phyloP scores from a whole-genome alignment of 2,329 filamentous ascomycete genomes.

The Clonostachys rosea region DNA sequence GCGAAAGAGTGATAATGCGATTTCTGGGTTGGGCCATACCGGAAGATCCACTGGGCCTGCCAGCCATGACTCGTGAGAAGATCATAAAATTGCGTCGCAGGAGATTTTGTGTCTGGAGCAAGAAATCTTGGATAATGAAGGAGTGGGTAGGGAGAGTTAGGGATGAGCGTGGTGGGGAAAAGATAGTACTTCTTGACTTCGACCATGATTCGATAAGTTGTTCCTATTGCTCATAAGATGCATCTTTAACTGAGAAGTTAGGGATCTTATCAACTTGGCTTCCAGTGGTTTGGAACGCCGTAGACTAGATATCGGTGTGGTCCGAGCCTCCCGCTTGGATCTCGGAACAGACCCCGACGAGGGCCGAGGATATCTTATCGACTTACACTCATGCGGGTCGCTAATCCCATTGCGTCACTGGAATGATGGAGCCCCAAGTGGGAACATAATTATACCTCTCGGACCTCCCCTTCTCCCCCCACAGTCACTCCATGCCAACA shows the following conservation, averaged over 20 bases:
- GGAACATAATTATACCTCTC: too few relatives aligned
- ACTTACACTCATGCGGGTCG: too few relatives aligned
- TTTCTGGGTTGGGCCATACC: slow-evolving; percentile 44
- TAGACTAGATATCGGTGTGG: too few relatives aligned
- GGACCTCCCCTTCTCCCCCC: too few relatives aligned
- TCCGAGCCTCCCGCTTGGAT: too few relatives aligned
- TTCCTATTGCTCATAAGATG: neutral
- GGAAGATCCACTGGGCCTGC: slow-evolving; percentile 47
- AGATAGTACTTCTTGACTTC: slow-evolving; percentile 24
- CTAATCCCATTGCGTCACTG: too few relatives aligned
- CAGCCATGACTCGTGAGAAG: slow-evolving; percentile 40
- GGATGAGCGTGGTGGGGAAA: slow-evolving; percentile 34
- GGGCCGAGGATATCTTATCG: too few relatives aligned
- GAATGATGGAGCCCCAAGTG: too few relatives aligned
- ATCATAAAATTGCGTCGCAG: neutral
- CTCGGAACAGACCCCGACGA: too few relatives aligned
- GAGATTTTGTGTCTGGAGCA: slow-evolving; percentile 6
- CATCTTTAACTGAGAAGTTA: neutral
- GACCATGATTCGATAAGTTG: neutral
- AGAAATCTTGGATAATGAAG: slow-evolving; percentile 43
- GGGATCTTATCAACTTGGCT: too few relatives aligned
- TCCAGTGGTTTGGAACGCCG: too few relatives aligned
- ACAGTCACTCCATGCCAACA: too few relatives aligned
- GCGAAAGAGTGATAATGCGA: slow-evolving; percentile 49
- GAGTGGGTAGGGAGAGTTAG: slow-evolving; percentile 41